Conservation (phyloP, 352 stramenopile genomes). For the Phytophthora colocasiae region DNA sequence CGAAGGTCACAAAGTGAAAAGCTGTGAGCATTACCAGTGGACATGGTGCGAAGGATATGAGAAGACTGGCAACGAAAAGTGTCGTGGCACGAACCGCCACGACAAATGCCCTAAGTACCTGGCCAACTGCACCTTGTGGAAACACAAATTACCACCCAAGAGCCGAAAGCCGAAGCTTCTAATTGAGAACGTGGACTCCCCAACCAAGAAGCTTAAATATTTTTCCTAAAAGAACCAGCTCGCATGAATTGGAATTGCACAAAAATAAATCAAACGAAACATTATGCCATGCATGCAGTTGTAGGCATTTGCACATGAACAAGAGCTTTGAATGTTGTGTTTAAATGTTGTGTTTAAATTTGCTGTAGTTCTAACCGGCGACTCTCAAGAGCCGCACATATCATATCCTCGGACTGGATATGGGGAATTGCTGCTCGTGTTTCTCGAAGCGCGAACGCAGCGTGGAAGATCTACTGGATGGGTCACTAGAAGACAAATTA, state of each 20-base stretch:
- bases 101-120: constrained; percentile 90
- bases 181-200: constrained; percentile 79
- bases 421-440: constrained; percentile 52
- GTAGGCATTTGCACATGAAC: too few species aligned
- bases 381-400: constrained; percentile 33
- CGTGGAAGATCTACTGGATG: constrained; percentile 45
- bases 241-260: not conserved
- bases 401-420: constrained; percentile 7
- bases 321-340: not conserved
- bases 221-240: constrained; percentile 52
- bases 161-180: constrained; percentile 76
- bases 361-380: constrained; percentile 10
- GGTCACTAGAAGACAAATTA: constrained; percentile 62
- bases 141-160: constrained; percentile 87
- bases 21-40: constrained; percentile 88
- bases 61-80: constrained; percentile 88
- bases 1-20: constrained; percentile 85
- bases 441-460: constrained; percentile 48
- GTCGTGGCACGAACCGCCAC: constrained; percentile 83
- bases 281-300: not conserved
- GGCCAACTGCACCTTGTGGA: constrained; percentile 88
- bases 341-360: not conserved
- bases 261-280: constrained; percentile 7
- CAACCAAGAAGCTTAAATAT: constrained; percentile 85
- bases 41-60: constrained; percentile 88